These are phyloP conservation scores for Auxenochlorella protothecoides DNA, from an alignment of 139 green algal genomes.

Conservation along the genomic window DNA sequence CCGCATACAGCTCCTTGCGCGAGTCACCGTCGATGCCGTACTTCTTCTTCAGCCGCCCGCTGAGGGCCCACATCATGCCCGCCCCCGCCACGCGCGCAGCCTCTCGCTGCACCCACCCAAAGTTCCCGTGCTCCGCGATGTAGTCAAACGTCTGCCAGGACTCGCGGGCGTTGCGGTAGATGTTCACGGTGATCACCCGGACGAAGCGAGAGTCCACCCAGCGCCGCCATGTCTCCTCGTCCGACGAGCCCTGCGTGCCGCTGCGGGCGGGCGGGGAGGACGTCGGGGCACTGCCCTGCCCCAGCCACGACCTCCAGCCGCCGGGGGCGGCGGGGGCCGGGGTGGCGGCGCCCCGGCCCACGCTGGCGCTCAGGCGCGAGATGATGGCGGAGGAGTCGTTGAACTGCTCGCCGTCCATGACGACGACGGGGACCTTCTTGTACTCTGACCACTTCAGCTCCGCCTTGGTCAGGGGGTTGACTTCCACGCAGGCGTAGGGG, in stretches of 20 bases:
- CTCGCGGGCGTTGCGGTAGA: conserved; percentile 83
- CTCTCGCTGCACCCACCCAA: conserved; percentile 29
- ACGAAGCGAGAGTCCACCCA: conserved; percentile 94
- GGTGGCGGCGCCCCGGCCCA: neutral
- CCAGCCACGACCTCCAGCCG: neutral
- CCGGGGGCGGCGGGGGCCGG: no score
- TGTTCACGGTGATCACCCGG: conserved; percentile 86
- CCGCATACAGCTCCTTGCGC: conserved; percentile 60
- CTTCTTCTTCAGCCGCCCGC: conserved; percentile 54
- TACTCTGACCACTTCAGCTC: conserved; percentile 82
- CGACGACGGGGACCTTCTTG: conserved; percentile 80
- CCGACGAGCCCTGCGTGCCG: neutral
- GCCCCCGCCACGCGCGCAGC: conserved; percentile 53
- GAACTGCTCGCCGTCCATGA: conserved; percentile 68
- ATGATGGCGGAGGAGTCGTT: conserved; percentile 83
- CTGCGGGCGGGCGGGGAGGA: neutral
- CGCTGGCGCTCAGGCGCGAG: conserved; percentile 34
- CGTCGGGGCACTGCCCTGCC: conserved; percentile 1
- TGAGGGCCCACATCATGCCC: conserved; percentile 68
- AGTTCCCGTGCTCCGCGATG: conserved; percentile 74
- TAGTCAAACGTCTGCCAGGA: conserved; percentile 77
- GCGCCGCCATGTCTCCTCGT: conserved; percentile 66
- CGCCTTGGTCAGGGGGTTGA: conserved; percentile 89
- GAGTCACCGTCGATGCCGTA: conserved; percentile 82
- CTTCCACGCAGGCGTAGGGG: conserved; percentile 86